These are phyloP conservation scores for Nemania sp. DNA, from an alignment of 2,329 filamentous ascomycete species.

Conservation along the genomic window DNA sequence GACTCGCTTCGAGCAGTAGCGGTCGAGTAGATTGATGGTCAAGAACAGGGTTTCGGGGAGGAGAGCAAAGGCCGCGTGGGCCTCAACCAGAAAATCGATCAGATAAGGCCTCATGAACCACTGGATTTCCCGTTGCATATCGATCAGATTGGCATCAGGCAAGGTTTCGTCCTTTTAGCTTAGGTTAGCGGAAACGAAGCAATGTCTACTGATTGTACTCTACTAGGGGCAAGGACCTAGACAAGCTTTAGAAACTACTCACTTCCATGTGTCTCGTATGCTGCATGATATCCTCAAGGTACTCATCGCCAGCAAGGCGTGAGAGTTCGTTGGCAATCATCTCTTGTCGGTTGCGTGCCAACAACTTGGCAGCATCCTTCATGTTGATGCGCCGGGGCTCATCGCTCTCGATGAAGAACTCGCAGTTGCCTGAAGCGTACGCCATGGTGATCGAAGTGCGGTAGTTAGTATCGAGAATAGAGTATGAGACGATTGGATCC, in stretches of 20 bases:
- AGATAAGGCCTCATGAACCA: conserved; percentile 99
- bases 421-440: conserved; percentile 50
- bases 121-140: conserved; percentile 98
- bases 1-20: conserved; percentile 96
- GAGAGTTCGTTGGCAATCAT: conserved; percentile 89
- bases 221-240: neutral
- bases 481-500: conserved; percentile 34
- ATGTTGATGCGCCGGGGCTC: conserved; percentile 65
- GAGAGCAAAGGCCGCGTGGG: conserved; percentile 90
- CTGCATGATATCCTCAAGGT: conserved; percentile 89
- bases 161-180: conserved; percentile 72
- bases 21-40: conserved; percentile 92
- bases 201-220: neutral
- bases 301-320: conserved; percentile 81
- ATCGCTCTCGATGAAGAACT: conserved; percentile 62
- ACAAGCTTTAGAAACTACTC: conserved; percentile 36
- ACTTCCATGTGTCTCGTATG: conserved; percentile 97
- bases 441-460: conserved; percentile 49
- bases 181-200: conserved; percentile 21
- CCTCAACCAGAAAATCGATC: conserved; percentile 97
- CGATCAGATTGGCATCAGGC: conserved; percentile 95
- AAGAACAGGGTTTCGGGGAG: conserved; percentile 95
- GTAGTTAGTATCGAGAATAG: conserved; percentile 37
- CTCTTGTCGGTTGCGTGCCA: conserved; percentile 83
- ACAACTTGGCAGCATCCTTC: conserved; percentile 75